Base-by-base conservation (phyloP, 2,329 filamentous ascomycete species). In the Hypoxylon sp. region DNA sequence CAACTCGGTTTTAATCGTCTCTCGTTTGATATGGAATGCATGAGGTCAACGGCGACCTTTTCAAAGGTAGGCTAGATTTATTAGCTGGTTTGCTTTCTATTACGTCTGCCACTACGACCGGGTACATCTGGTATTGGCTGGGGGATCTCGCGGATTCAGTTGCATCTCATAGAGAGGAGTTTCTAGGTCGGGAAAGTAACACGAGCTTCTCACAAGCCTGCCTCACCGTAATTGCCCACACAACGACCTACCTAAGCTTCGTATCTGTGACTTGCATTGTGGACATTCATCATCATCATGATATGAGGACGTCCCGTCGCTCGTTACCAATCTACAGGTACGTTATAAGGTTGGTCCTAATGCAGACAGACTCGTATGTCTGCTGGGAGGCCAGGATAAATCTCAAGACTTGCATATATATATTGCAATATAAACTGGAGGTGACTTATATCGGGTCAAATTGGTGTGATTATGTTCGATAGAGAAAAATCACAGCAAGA, bases 161-260 rank as follows among this genome's bases (percentile, higher is more conserved):
- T 66, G 65, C 69, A 69, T 72, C 65, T 70, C 63, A 66, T 72
- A 73, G 67, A 72, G 70, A 69, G 58, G 56, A 70, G 59, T 63
- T 69, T 74, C 72, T 74, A 73, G 68, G 67, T 71, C 65, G 67
- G 65, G 64, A 71, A 71, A 72, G 68, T 72, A 66, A 71, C 53
- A 65, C 62, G 71, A 72, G 70, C 71, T 75, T 73, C 72, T 72
- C 73, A 75, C 59, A 69, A 63, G 68, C 65, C 72, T 75, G 50
- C 69, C 70, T 71, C 70, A 72, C 55, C 67, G 72, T 72, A 73
- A 71, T 69, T 74, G 68, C 57, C 29, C 29, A 31, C 66, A 71
- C 61, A 55, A 60, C 67, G 56, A 72, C 63, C 66, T 70, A 63
- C 65, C 67, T 72, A 60, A 68, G 63, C 48, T 63, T 71, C 48